phyloP scores from a whole-genome alignment of 345 rosid genomes.

The Citrus cavaleriei region DNA sequence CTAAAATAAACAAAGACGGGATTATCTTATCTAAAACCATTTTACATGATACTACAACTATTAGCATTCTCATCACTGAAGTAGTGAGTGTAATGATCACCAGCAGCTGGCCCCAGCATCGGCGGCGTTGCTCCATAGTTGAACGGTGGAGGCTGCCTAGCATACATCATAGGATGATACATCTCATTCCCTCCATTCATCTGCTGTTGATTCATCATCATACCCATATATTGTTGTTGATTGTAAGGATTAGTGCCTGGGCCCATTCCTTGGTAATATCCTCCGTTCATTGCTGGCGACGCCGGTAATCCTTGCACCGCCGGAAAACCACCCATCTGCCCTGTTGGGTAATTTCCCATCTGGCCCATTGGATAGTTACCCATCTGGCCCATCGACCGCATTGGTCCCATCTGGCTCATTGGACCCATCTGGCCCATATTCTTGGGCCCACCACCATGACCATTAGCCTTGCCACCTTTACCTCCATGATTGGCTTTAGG shows the following conservation, averaged over 20 bases:
- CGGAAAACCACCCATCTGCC: conserved; percentile 26
- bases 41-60: conserved; percentile 89
- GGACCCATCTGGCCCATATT: conserved; percentile 25
- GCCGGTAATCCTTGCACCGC: conserved; percentile 77
- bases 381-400: conserved; percentile 21
- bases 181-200: conserved; percentile 58
- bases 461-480: conserved; percentile 31
- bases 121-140: conserved; percentile 56
- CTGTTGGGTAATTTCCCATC: conserved; percentile 30
- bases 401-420: conserved; percentile 6
- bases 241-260: conserved; percentile 44
- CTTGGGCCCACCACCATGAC: conserved; percentile 27
- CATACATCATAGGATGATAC: conserved; percentile 86
- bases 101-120: conserved; percentile 38
- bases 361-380: conserved; percentile 32
- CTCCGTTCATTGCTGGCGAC: conserved; percentile 43
- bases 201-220: conserved; percentile 65
- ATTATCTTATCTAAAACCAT: conserved; percentile 10
- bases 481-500: conserved; percentile 21
- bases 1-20: not conserved
- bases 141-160: conserved; percentile 49
- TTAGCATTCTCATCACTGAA: conserved; percentile 89
- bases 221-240: conserved; percentile 63
- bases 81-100: conserved; percentile 61
- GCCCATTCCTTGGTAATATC: conserved; percentile 47